phyloP scores from a whole-genome alignment of 768 basidiomycete species.

The Terana coerulea region DNA sequence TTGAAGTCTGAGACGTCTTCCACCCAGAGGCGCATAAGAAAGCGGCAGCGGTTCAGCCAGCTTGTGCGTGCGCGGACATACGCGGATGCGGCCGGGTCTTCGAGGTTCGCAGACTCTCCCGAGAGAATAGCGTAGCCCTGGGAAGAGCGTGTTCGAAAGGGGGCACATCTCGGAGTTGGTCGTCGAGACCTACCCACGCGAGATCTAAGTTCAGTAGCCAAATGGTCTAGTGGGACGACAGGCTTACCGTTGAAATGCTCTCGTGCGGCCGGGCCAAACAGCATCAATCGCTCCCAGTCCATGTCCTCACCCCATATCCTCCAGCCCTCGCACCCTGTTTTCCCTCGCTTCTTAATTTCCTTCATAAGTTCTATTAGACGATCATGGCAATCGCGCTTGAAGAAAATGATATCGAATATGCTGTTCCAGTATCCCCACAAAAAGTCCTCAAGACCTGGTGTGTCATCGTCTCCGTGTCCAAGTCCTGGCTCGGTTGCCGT shows the following conservation, averaged over 20 bases:
- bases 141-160: too few relatives aligned
- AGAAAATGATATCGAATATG: background rate
- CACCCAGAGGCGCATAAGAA: constrained; percentile 12
- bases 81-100: background rate
- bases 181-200: too few relatives aligned
- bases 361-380: constrained; percentile 2
- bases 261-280: constrained; percentile 5
- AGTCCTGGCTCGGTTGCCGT: too few relatives aligned
- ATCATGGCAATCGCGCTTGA: constrained; percentile 2
- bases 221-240: too few relatives aligned
- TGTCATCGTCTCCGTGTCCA: too few relatives aligned
- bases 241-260: constrained; percentile 11
- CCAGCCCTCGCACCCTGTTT: constrained; percentile 7
- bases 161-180: too few relatives aligned
- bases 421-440: constrained; percentile 11
- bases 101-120: background rate
- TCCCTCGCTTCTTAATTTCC: constrained; percentile 1
- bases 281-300: constrained; percentile 1
- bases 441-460: constrained; percentile 12
- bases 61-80: background rate
- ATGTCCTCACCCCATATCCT: background rate
- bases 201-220: too few relatives aligned
- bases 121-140: background rate
- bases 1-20: constrained; percentile 1
- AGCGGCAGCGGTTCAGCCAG: constrained; percentile 12